Base-by-base conservation (phyloP, 2,329 filamentous ascomycete species). In the Botrytis fabae region DNA sequence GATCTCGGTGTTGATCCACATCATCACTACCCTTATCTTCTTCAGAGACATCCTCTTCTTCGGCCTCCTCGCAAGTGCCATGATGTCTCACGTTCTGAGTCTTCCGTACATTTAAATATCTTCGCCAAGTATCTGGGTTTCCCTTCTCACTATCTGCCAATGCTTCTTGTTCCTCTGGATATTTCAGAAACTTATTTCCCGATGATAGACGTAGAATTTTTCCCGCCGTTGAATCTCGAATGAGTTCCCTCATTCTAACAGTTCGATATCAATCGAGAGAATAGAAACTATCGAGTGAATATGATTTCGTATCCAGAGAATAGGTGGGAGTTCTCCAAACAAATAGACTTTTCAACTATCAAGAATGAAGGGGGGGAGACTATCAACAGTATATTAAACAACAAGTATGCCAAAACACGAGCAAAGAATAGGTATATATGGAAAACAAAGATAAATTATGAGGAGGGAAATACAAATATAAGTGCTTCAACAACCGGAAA, bases 201-300 rank as follows among this genome's bases (percentile, higher is more conserved):
- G 64, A 51, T 6, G 54, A 4, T 1, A 73, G 42, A 35, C 71
- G 63, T 4, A 73, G 1, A 7, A 44, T 2, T 6, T 73, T 44
- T 4, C 71, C 71, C 8, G 60, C 40, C 28, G 62, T 38, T 14
- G 70, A 28, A 46, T 68, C 70, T 64, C 70, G 61, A 25, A 72
- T n/a, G 12, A 72, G 38, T 32, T 69, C 62, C 28, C 44, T 68
- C 70, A 72, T 72, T 38, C 22, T 64, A 4, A 12, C 35, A 28
- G 25, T 42, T 54, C 40, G 7, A 60, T 60, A 20, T 12, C 22
- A 44, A 44, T 32, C n/a, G 25, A 28, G n/a, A 42, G 25, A 32
- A 44, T 44, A 10, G 14, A 42, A 42, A 20, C 14, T 62, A 62
- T 14, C 35, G 60, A 42, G 4, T 16, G 14, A 20, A 42, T 42